phyloP scores from a whole-genome alignment of 768 basidiomycete genomes.

The Mycena leptocephala region DNA sequence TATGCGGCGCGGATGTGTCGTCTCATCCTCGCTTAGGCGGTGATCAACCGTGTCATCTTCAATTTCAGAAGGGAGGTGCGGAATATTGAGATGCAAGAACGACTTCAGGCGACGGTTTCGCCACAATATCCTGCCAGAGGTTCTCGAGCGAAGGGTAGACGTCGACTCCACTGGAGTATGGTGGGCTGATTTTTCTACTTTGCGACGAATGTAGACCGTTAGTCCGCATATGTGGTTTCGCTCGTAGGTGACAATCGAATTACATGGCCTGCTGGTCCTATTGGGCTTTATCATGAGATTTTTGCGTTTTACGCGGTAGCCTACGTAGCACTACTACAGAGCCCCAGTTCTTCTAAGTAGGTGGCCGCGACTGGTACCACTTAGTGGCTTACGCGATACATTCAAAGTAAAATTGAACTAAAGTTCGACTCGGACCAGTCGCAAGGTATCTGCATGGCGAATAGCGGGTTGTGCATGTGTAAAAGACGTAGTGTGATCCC shows the following conservation, averaged over 20 bases:
- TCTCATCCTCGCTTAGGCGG: neutral
- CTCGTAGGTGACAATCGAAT: neutral
- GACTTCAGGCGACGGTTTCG: neutral
- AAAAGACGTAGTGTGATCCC: too few relatives aligned
- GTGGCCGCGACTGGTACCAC: too few relatives aligned
- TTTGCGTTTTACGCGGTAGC: too few relatives aligned
- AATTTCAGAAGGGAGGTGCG: constrained; percentile 22
- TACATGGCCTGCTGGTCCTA: too few relatives aligned
- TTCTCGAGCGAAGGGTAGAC: neutral
- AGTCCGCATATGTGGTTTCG: neutral
- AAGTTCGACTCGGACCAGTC: too few relatives aligned
- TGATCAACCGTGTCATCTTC: constrained; percentile 22
- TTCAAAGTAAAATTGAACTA: too few relatives aligned
- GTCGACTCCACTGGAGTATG: constrained; percentile 22
- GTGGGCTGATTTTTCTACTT: neutral
- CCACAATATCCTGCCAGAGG: neutral
- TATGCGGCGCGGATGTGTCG: neutral
- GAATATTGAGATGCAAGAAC: constrained; percentile 15
- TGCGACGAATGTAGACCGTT: neutral
- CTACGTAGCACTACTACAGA: too few relatives aligned
- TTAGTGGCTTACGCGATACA: too few relatives aligned
- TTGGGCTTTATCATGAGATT: too few relatives aligned
- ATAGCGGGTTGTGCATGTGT: too few relatives aligned
- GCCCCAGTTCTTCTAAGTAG: too few relatives aligned
- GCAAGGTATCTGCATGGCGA: too few relatives aligned